phyloP scores from a whole-genome alignment of 495 filamentous ascomycete genomes.

The Cercophora sp. region DNA sequence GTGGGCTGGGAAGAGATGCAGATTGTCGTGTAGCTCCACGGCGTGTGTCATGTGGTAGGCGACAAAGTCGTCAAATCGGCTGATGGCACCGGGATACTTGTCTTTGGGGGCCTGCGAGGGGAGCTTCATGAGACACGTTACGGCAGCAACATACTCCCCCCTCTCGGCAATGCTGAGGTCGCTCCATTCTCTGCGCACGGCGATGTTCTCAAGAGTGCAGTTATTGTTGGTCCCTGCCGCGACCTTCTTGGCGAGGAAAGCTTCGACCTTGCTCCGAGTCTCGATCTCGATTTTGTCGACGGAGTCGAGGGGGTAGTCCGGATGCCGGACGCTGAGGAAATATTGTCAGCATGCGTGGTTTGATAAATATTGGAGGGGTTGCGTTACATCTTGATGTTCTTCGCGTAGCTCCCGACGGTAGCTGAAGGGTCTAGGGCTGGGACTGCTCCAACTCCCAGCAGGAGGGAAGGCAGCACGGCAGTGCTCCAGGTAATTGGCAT shows the following conservation, averaged over 20 bases:
- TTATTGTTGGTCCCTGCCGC: conserved; percentile 4
- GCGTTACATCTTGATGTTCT: neutral
- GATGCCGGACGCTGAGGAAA: neutral
- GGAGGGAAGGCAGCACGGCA: neutral
- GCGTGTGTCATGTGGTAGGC: conserved; percentile 45
- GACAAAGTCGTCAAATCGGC: conserved; percentile 54
- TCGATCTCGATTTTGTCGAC: conserved; percentile 1
- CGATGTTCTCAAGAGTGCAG: conserved; percentile 8
- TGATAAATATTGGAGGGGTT: neutral
- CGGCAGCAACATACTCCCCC: conserved; percentile 47
- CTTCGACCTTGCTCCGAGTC: conserved; percentile 2
- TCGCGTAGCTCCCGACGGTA: conserved; percentile 1
- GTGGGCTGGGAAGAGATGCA: conserved; percentile 64
- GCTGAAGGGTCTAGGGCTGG: neutral
- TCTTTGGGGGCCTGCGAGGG: conserved; percentile 37
- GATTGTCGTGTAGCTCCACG: conserved; percentile 49
- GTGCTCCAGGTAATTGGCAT: neutral
- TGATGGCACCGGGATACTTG: conserved; percentile 46
- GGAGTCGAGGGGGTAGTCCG: neutral
- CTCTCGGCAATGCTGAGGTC: conserved; percentile 43
- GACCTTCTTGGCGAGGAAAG: conserved; percentile 11
- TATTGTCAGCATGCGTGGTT: neutral
- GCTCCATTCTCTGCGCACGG: conserved; percentile 2
- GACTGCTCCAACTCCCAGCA: neutral
- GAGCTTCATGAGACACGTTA: conserved; percentile 44